These are phyloP conservation scores for Exserohilum rostratum DNA, from an alignment of 2,329 filamentous ascomycete species.

Conservation along the genomic window DNA sequence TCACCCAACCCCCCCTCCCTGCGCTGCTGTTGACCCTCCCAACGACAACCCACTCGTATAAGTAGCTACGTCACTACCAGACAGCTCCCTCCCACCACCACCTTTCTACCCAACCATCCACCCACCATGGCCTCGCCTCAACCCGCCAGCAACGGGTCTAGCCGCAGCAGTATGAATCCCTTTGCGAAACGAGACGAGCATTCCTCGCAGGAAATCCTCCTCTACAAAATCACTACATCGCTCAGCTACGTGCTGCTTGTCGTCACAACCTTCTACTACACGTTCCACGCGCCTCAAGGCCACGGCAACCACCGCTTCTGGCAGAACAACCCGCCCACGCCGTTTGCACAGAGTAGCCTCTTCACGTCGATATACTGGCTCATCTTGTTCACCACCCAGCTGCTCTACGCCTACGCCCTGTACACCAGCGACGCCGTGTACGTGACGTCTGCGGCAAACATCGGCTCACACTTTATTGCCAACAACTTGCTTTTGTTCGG, in stretches of 20 bases:
- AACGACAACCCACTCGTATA: too few relatives aligned
- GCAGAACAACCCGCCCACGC: slow-evolving; percentile 74
- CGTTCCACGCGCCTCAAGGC: slow-evolving; percentile 69
- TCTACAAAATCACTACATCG: slow-evolving; percentile 78
- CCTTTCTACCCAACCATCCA: too few relatives aligned
- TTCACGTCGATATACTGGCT: slow-evolving; percentile 77
- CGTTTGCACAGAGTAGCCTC: slow-evolving; percentile 74
- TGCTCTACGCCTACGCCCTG: slow-evolving; percentile 76
- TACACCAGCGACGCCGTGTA: slow-evolving; percentile 70
- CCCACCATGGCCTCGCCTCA: background rate
- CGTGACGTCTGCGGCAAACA: slow-evolving; percentile 73
- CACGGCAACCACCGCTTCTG: slow-evolving; percentile 67
- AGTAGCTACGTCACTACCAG: too few relatives aligned
- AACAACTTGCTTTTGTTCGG: slow-evolving; percentile 83
- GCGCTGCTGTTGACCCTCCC: too few relatives aligned
- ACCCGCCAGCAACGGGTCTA: slow-evolving; percentile 37
- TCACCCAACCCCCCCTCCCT: too few relatives aligned
- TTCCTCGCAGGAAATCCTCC: slow-evolving; percentile 64
- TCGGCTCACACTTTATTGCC: slow-evolving; percentile 82
- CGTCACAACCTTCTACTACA: slow-evolving; percentile 76
- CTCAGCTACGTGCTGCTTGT: slow-evolving; percentile 77
- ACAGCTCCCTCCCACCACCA: background rate
- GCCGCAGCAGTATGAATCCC: slow-evolving; percentile 65
- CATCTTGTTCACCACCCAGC: slow-evolving; percentile 74
- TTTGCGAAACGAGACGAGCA: slow-evolving; percentile 75